phyloP scores from a whole-genome alignment of 2,329 filamentous ascomycete species.

The Podosphaera xanthii region DNA sequence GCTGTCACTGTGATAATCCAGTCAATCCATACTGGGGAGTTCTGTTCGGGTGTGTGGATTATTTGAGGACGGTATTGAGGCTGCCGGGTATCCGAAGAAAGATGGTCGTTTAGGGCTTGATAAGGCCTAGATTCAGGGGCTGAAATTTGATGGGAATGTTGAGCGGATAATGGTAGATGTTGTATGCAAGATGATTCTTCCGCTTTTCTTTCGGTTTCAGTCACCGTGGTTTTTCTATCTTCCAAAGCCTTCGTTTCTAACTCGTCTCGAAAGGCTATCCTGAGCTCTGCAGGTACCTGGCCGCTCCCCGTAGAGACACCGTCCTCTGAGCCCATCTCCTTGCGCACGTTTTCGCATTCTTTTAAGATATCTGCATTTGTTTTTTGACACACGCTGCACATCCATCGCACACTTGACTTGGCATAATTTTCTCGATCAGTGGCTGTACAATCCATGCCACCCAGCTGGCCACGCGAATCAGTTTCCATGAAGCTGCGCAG shows the following conservation, averaged over 20 bases:
- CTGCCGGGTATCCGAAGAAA: background rate
- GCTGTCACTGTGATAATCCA: slow-evolving; percentile 54
- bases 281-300: slow-evolving; percentile 28
- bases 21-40: slow-evolving; percentile 55
- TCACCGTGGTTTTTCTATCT: slow-evolving; percentile 16
- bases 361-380: slow-evolving; percentile 51
- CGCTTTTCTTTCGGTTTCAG: background rate
- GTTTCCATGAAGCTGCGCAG: slow-evolving; percentile 86
- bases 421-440: slow-evolving; percentile 48
- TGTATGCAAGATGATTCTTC: background rate
- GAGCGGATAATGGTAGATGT: background rate
- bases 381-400: slow-evolving; percentile 46
- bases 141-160: slow-evolving; percentile 1
- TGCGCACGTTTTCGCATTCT: slow-evolving; percentile 39
- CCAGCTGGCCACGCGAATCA: slow-evolving; percentile 67
- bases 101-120: background rate
- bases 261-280: slow-evolving; percentile 50
- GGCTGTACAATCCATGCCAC: slow-evolving; percentile 59
- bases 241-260: slow-evolving; percentile 20
- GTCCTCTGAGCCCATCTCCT: slow-evolving; percentile 18
- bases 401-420: slow-evolving; percentile 37
- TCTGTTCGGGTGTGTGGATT: slow-evolving; percentile 20
- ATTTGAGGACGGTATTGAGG: slow-evolving; percentile 7
- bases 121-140: background rate
- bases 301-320: slow-evolving; percentile 14